phyloP scores from a whole-genome alignment of 176 grass and related monocot genomes.

The Ensete ventricosum region DNA sequence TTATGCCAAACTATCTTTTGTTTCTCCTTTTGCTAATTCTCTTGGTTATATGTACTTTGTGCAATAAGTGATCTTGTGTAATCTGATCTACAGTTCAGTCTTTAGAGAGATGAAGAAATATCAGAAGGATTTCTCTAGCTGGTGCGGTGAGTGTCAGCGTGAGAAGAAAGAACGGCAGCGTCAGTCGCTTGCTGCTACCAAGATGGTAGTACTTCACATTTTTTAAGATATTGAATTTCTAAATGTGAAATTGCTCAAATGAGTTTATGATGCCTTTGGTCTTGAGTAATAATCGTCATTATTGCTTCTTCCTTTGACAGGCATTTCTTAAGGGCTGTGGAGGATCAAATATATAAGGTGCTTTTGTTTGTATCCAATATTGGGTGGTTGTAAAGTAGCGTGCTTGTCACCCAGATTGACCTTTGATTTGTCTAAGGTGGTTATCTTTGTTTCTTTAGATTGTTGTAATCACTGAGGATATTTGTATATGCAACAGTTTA shows the following conservation, averaged over 20 bases:
- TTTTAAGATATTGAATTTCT: neutral
- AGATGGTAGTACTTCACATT: slow-evolving; percentile 38
- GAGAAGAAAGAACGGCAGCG: slow-evolving; percentile 75
- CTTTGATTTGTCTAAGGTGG: neutral
- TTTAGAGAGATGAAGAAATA: slow-evolving; percentile 95
- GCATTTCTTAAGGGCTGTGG: slow-evolving; percentile 69
- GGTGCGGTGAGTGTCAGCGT: slow-evolving; percentile 80
- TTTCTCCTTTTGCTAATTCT: neutral
- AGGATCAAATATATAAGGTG: slow-evolving; percentile 47
- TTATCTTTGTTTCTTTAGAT: neutral
- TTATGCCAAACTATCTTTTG: neutral
- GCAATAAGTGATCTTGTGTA: neutral
- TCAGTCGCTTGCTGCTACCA: slow-evolving; percentile 72
- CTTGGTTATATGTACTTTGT: neutral
- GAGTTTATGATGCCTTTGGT: neutral
- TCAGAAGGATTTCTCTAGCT: slow-evolving; percentile 81
- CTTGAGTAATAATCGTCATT: neutral
- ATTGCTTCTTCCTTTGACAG: slow-evolving; percentile 37
- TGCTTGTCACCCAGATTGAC: slow-evolving; percentile 2
- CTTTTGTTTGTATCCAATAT: slow-evolving; percentile 11
- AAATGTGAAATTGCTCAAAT: neutral
- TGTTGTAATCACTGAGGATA: neutral
- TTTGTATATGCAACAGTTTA: neutral
- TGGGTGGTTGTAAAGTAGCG: slow-evolving; percentile 15
- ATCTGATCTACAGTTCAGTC: slow-evolving; percentile 46